A percentile compares a stretch with the other conserved stretches of the same genome.
Evolutionary conservation across 2,329 filamentous ascomycete genomes (phyloP).

Genomic region (Xylariales sp.): DNA sequence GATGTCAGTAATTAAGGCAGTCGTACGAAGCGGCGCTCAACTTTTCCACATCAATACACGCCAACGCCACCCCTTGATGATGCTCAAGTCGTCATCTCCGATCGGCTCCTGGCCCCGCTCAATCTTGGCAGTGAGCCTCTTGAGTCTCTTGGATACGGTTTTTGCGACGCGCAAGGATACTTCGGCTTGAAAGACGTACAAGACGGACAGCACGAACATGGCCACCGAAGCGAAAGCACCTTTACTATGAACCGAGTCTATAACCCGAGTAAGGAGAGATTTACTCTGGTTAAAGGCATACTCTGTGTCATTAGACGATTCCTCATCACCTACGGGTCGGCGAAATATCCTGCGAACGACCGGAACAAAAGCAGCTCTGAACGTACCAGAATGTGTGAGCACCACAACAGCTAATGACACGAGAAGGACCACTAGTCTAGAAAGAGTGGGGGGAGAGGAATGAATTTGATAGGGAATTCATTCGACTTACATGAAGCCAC

Average conservation of each 20-base stretch:
- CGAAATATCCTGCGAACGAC: slow-evolving; percentile 48
- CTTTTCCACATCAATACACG: slow-evolving; percentile 42
- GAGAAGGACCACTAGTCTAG: no score
- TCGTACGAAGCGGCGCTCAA: no score
- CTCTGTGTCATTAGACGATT: slow-evolving; percentile 48
- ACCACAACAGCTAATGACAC: no score
- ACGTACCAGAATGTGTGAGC: no score
- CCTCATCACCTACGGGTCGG: slow-evolving; percentile 32
- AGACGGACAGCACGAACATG: slow-evolving; percentile 51
- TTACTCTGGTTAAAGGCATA: slow-evolving; percentile 51
- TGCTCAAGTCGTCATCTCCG: slow-evolving; percentile 42
- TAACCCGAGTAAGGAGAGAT: slow-evolving; percentile 45
- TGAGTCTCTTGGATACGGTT: slow-evolving; percentile 46
- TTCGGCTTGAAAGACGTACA: slow-evolving; percentile 57
- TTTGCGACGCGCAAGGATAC: slow-evolving; percentile 50
- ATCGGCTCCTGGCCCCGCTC: slow-evolving; percentile 42
- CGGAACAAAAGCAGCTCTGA: slow-evolving; percentile 47
- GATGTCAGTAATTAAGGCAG: no score
- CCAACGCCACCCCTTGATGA: slow-evolving; percentile 54
- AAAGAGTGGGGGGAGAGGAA: no score
- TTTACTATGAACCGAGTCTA: slow-evolving; percentile 37
- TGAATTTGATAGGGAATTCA: no score
- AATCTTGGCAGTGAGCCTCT: slow-evolving; percentile 41
- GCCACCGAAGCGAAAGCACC: slow-evolving; percentile 44
- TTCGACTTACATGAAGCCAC: slow-evolving; percentile 43